Evolutionary conservation across 2,329 filamentous ascomycete genomes (phyloP).

Genomic region (Pseudocercospora crystallina): DNA sequence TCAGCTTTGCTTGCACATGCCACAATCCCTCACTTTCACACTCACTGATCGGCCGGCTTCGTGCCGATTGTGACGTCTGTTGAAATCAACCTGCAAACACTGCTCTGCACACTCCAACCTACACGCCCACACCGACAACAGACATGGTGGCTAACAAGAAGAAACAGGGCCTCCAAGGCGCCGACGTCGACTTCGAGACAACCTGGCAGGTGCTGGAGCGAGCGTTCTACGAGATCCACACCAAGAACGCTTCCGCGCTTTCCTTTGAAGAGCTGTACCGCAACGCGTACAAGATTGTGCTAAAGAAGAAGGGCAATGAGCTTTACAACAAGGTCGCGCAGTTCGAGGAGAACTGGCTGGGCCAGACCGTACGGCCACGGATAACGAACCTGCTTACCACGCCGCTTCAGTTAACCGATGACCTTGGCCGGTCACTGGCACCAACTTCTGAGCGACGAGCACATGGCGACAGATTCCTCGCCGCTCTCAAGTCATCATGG

Average conservation of each 20-base stretch:
- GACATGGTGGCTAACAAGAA: conserved; percentile 4
- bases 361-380: conserved; percentile 66
- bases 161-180: conserved; percentile 57
- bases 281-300: conserved; percentile 87
- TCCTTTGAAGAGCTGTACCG: conserved; percentile 97
- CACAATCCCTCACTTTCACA: conserved; percentile 5
- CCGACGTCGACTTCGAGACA: conserved; percentile 76
- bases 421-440: conserved; percentile 39
- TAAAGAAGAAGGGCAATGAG: conserved; percentile 79
- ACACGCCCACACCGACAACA: background rate
- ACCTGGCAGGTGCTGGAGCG: conserved; percentile 76
- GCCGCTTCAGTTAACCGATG: conserved; percentile 58
- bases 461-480: conserved; percentile 80
- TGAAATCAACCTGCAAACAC: conserved; percentile 48
- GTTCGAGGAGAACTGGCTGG: conserved; percentile 82
- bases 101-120: conserved; percentile 28
- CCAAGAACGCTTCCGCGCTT: conserved; percentile 81
- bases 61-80: background rate
- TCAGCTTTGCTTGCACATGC: conserved; percentile 27
- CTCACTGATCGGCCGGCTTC: background rate
- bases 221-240: conserved; percentile 84
- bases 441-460: conserved; percentile 77
- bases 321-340: conserved; percentile 78
- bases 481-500: conserved; percentile 75
- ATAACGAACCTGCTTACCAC: conserved; percentile 71